Conservation (phyloP, 2,329 filamentous ascomycete species). For the Plectosphaerella sp. region DNA sequence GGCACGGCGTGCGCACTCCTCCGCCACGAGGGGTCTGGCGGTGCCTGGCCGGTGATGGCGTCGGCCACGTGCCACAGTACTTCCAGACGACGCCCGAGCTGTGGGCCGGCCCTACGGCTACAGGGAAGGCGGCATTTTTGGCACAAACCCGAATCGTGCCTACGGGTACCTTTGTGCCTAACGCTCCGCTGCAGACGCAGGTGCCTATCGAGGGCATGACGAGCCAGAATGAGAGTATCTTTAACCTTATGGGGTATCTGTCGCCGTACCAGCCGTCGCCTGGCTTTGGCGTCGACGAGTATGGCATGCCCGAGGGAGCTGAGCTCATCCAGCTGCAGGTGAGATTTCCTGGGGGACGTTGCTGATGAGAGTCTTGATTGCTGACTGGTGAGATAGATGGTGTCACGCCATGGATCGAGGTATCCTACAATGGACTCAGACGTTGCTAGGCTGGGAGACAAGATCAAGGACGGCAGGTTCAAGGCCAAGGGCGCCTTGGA, state of each 20-base stretch:
- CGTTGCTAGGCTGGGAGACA: conserved; percentile 50
- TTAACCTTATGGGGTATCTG: conserved; percentile 64
- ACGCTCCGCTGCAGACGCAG: conserved; percentile 66
- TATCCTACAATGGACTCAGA: conserved; percentile 63
- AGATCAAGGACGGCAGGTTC: conserved; percentile 52
- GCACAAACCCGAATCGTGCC: conserved; percentile 68
- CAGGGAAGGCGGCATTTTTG: conserved; percentile 64
- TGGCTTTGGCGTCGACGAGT: conserved; percentile 72
- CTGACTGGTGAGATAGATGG: conserved; percentile 44
- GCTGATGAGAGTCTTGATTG: not conserved
- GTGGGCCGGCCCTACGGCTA: conserved; percentile 64
- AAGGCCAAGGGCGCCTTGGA: conserved; percentile 53
- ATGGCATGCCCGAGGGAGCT: conserved; percentile 59
- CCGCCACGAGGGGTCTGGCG: not conserved
- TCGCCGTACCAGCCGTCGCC: conserved; percentile 67
- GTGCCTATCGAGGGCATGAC: conserved; percentile 60
- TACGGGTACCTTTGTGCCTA: conserved; percentile 60
- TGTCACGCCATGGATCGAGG: conserved; percentile 68
- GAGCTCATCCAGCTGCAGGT: conserved; percentile 63
- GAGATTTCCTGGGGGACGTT: conserved; percentile 7
- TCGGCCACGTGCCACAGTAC: conserved; percentile 51
- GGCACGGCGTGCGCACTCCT: conserved; percentile 8
- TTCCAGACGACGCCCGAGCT: conserved; percentile 58
- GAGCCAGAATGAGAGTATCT: conserved; percentile 58
- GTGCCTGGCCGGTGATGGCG: conserved; percentile 19